Conservation (phyloP, 176 grass and related monocot genomes). For the Tillandsia fasciculata region DNA sequence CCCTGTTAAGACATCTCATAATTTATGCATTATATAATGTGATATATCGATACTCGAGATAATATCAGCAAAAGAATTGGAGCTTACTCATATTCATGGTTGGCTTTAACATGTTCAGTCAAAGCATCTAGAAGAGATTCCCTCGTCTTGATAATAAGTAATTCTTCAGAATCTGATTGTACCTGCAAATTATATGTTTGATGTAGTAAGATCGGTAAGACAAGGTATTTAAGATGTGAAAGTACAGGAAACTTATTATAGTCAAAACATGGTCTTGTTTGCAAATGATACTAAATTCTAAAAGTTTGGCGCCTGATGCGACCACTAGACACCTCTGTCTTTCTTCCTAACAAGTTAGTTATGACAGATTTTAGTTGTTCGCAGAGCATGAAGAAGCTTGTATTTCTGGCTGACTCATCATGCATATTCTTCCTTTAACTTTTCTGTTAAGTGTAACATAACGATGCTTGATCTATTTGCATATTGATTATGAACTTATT, state of each 20-base stretch:
- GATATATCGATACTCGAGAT: neutral
- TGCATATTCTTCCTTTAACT: neutral
- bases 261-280: no score
- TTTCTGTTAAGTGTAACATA: neutral
- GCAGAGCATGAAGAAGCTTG: neutral
- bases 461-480: neutral
- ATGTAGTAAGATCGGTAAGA: neutral
- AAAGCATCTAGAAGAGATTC: constrained; percentile 72
- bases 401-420: neutral
- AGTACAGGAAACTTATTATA: neutral
- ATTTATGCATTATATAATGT: neutral
- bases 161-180: constrained; percentile 71
- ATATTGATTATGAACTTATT: neutral
- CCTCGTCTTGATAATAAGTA: constrained; percentile 92
- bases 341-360: neutral
- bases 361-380: neutral
- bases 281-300: no score
- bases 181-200: constrained; percentile 32
- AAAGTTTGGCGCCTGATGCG: no score
- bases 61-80: neutral
- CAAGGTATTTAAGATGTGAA: neutral
- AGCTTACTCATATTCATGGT: constrained; percentile 93
- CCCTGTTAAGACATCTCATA: constrained; percentile 27
- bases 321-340: no score
- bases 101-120: constrained; percentile 81